phyloP scores from a whole-genome alignment of 768 basidiomycete species.

The Pholiota conissans region DNA sequence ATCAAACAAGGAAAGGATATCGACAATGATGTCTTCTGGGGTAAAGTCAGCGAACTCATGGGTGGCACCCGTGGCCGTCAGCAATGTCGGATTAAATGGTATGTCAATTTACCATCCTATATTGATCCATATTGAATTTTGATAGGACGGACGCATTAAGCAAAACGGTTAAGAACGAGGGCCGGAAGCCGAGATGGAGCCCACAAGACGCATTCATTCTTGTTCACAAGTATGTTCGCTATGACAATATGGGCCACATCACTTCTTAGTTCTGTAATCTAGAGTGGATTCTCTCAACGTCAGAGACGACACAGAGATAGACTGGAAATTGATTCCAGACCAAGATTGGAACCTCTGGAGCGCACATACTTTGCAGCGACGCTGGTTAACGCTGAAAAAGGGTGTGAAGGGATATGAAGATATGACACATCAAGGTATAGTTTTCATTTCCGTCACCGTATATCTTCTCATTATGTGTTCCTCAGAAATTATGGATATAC shows the following conservation, averaged over 20 bases:
- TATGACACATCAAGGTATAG: slow-evolving; percentile 75
- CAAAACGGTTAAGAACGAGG: slow-evolving; percentile 71
- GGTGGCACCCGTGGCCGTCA: slow-evolving; percentile 73
- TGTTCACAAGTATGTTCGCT: slow-evolving; percentile 68
- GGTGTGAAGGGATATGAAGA: slow-evolving; percentile 76
- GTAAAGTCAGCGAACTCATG: slow-evolving; percentile 74
- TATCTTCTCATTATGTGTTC: slow-evolving; percentile 4
- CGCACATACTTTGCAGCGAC: slow-evolving; percentile 73
- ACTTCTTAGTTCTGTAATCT: slow-evolving; percentile 3
- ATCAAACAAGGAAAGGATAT: slow-evolving; percentile 67
- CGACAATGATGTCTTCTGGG: slow-evolving; percentile 85
- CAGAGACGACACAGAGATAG: slow-evolving; percentile 79
- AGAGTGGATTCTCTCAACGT: slow-evolving; percentile 78
- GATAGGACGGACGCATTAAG: slow-evolving; percentile 75
- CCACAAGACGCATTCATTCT: slow-evolving; percentile 77
- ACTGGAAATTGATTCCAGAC: slow-evolving; percentile 79
- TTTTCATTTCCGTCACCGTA: background rate
- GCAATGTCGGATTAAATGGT: slow-evolving; percentile 91
- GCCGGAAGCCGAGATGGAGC: slow-evolving; percentile 71
- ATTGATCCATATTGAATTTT: background rate
- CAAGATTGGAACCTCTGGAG: slow-evolving; percentile 84
- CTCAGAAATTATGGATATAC: slow-evolving; percentile 80
- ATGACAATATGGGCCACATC: background rate
- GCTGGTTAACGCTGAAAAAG: slow-evolving; percentile 80
- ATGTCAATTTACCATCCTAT: slow-evolving; percentile 8